Base-by-base conservation (phyloP, 495 filamentous ascomycete genomes). In the Cercophora scortea region DNA sequence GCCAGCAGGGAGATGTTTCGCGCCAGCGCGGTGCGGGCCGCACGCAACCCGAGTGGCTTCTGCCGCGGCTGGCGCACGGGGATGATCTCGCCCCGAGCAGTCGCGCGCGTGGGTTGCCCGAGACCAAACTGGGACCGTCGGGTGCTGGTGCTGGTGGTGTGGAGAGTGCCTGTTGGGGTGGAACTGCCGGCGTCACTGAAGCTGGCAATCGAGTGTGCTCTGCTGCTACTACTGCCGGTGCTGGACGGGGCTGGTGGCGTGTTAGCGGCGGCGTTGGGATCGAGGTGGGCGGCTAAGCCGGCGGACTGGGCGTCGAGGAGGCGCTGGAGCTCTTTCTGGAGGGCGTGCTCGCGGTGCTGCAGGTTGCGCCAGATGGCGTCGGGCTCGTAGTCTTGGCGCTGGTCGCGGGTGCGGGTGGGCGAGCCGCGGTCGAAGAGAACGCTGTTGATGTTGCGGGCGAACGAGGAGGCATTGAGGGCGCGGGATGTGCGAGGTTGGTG, bases 291-390 rank as follows among this genome's bases (percentile, higher is more conserved):
- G 16, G 60, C 70, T 38, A 95, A 74, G 25, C 88, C 88, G 38
- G 84, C 79, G 43, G 85, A 84, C 68, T 97, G 92, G 0, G 87
- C 86, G 70, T 97, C 90, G 32, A 97, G 79, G 5, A 95, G 69
- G 25, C 71, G 62, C 65, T 97, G 92, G 5, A 97, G 76, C 44
- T 90, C 83, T 36, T 74, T 74, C 54, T 95, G 84, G 15, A 96
- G 81, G 47, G 80, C 70, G 19, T 64, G 72, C 52, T 85, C 79
- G 49, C 75, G 78, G n/a, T 61, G 61, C 45, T 65, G 63, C 2
- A 71, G 56, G 46, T 56, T 64, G 1, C 62, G 63, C 68, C 68
- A 71, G n/a, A 60, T 35, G 3, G 67, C 49, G 51, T 71, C 63
- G 9, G 63, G 60, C 33, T 64, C 59, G 54, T 59, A 55, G n/a